These are phyloP conservation scores for Postia placenta DNA, from an alignment of 768 basidiomycete genomes.

Conservation along the genomic window DNA sequence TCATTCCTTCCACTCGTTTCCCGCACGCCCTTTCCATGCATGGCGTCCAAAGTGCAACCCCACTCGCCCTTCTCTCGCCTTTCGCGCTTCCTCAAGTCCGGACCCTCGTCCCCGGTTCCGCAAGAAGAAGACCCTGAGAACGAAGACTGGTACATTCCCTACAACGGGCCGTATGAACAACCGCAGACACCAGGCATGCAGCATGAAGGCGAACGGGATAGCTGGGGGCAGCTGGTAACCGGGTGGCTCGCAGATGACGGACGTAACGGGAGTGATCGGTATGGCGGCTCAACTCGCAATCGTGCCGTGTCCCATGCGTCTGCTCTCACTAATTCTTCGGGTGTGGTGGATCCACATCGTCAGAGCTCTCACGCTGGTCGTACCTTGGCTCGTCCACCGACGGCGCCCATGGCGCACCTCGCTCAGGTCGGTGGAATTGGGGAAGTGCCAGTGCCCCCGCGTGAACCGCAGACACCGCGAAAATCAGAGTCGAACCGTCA, in stretches of 20 bases:
- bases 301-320: slow-evolving; percentile 39
- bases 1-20: slow-evolving; percentile 1
- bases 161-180: slow-evolving; percentile 58
- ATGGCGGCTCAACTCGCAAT: slow-evolving; percentile 12
- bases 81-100: slow-evolving; percentile 26
- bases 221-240: slow-evolving; percentile 26
- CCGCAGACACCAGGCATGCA: slow-evolving; percentile 21
- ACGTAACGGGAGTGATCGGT: slow-evolving; percentile 4
- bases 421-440: slow-evolving; percentile 57
- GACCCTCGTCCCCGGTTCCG: slow-evolving; percentile 16
- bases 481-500: slow-evolving; percentile 28
- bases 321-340: slow-evolving; percentile 32
- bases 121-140: slow-evolving; percentile 16
- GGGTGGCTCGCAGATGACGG: slow-evolving; percentile 20
- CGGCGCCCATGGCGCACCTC: slow-evolving; percentile 38
- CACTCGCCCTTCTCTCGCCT: slow-evolving; percentile 32
- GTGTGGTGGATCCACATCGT: slow-evolving; percentile 31
- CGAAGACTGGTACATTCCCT: slow-evolving; percentile 59
- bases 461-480: slow-evolving; percentile 18
- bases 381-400: slow-evolving; percentile 17
- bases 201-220: slow-evolving; percentile 21
- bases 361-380: slow-evolving; percentile 8
- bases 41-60: slow-evolving; percentile 10
- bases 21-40: slow-evolving; percentile 3
- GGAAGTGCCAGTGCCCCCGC: slow-evolving; percentile 44